Conservation (phyloP, 352 stramenopile species). For the Globisporangium orthogonon region DNA sequence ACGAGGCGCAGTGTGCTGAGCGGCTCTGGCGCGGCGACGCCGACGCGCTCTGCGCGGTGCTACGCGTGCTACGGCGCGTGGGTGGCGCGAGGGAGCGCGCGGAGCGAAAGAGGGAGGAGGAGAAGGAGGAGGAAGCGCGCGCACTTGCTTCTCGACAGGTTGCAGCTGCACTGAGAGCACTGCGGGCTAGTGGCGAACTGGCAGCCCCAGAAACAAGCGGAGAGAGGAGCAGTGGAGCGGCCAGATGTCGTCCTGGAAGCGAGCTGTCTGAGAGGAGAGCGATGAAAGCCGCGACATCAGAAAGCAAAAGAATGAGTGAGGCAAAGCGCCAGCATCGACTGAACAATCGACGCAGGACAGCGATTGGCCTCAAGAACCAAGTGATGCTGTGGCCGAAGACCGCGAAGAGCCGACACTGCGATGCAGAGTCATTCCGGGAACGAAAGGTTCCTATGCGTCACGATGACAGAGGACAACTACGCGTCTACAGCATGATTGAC, state of each 20-base stretch:
- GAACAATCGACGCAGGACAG: neutral
- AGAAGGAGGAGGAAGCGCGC: neutral
- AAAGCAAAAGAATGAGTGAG: neutral
- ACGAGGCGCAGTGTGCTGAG: conserved; percentile 29
- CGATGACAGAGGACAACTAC: conserved; percentile 19
- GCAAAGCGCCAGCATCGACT: neutral
- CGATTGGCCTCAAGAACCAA: neutral
- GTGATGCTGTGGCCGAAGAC: neutral
- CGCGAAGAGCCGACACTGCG: neutral
- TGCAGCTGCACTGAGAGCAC: neutral
- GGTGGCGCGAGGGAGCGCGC: neutral
- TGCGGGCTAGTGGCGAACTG: neutral
- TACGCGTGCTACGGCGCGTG: conserved; percentile 38
- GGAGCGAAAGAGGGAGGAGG: neutral
- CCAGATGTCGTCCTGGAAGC: neutral
- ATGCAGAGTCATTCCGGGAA: neutral
- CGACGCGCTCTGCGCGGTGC: conserved; percentile 35
- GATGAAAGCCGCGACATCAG: neutral
- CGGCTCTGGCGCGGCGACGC: conserved; percentile 28
- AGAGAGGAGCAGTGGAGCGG: neutral
- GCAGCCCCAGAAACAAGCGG: neutral
- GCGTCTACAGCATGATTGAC: conserved; percentile 33
- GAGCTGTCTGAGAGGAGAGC: neutral
- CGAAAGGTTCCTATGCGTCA: conserved; percentile 7
- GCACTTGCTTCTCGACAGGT: too few species aligned